Evolutionary conservation across 1,284 basidiomycete genomes (phyloP), one percentile per base, ranked within the genome.

Genomic region (Marasmius fiardii): DNA sequence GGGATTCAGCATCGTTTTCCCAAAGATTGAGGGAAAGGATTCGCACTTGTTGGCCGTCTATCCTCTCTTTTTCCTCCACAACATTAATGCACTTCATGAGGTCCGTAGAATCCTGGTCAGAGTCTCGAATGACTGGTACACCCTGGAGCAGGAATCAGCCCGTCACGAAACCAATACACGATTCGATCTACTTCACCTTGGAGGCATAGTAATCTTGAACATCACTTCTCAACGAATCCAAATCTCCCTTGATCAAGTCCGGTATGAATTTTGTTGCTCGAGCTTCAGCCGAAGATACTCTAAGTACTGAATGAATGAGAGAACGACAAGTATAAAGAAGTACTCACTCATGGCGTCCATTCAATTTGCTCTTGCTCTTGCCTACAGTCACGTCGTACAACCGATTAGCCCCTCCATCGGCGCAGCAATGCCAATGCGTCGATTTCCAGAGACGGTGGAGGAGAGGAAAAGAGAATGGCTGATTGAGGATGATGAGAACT

Each of bases 371-470:
- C 39, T 23, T 24, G 44, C 4, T 26, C 12, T 49, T 16, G 63
- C 45, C 4, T 52, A 56, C 57, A 90, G 71, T 14, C 47, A 77
- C 64, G 64, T 96, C 93, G 62, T 86, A 82, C 21, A 98, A 74
- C 20, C 92, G 80, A 70, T 99, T 99, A 1, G 92, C 93, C 43
- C 95, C 96, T 16, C 96, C 96, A 66, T 98, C 96, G 0, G 96
- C 96, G 68, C 95, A 99, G 56, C 76, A 82, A 58, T 72, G 78
- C 83, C 79, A 87, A 64, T 73, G 58, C 61, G 83, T 81, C 3
- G 84, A 74, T 5, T 71, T 65, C 94, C 95, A 97, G 3, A 94
- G 70, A 10, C 79, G 78, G 14, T 73, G 65, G 47, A 96, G 78
- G 37, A 95, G 78, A 12, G 74, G 64, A 11, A 71, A 64, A 8